These are phyloP conservation scores for Penicillium diatomitis DNA, from an alignment of 495 filamentous ascomycete species.

Conservation along the genomic window DNA sequence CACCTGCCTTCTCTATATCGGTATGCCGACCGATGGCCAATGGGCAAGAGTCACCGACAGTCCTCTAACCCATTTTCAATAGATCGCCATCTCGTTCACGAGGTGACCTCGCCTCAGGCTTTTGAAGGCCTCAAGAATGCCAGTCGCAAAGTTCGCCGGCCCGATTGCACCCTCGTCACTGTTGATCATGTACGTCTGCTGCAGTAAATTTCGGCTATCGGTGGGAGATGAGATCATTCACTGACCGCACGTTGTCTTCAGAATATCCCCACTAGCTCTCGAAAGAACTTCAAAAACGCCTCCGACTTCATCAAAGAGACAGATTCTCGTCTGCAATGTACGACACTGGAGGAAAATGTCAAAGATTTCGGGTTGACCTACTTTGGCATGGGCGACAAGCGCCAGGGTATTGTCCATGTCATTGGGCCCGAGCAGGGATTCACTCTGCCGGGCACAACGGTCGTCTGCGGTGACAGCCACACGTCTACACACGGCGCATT, in stretches of 20 bases:
- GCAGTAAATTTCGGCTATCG: background rate
- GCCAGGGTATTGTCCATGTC: conserved; percentile 97
- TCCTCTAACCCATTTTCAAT: conserved; percentile 5
- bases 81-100: conserved; percentile 93
- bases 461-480: conserved; percentile 96
- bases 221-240: background rate
- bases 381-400: conserved; percentile 91
- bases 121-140: conserved; percentile 92
- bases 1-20: conserved; percentile 88
- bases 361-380: conserved; percentile 95
- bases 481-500: conserved; percentile 98
- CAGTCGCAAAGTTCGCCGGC: conserved; percentile 74
- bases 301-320: conserved; percentile 81
- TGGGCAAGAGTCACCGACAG: background rate
- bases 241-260: conserved; percentile 24
- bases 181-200: conserved; percentile 72
- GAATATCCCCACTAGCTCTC: conserved; percentile 86
- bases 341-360: conserved; percentile 94
- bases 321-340: conserved; percentile 87
- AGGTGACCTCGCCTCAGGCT: conserved; percentile 97
- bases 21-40: conserved; percentile 32
- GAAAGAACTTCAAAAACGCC: conserved; percentile 83
- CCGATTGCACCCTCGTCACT: conserved; percentile 93
- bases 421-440: conserved; percentile 99
- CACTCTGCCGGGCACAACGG: conserved; percentile 92